These are phyloP conservation scores for Phialocephala sp. DNA, from an alignment of 2,329 filamentous ascomycete species.

Conservation along the genomic window DNA sequence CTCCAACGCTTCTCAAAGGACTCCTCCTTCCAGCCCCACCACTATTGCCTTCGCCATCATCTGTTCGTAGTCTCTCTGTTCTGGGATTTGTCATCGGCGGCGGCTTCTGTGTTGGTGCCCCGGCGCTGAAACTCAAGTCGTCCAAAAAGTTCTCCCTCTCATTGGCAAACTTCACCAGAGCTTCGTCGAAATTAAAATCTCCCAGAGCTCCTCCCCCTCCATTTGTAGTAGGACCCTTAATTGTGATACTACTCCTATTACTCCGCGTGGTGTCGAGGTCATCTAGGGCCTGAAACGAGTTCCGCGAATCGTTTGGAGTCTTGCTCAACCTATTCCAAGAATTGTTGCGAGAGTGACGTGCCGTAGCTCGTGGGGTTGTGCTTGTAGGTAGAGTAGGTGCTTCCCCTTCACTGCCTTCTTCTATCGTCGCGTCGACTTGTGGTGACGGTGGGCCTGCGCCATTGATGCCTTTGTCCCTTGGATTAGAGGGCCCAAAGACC, in stretches of 20 bases:
- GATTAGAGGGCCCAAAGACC: conserved; percentile 45
- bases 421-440: conserved; percentile 63
- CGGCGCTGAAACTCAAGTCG: conserved; percentile 87
- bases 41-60: conserved; percentile 60
- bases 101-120: conserved; percentile 68
- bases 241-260: conserved; percentile 71
- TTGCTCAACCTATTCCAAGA: conserved; percentile 65
- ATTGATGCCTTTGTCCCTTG: conserved; percentile 32
- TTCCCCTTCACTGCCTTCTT: conserved; percentile 61
- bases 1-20: conserved; percentile 60
- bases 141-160: conserved; percentile 93
- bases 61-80: conserved; percentile 80
- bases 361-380: conserved; percentile 42
- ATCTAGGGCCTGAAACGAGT: conserved; percentile 61
- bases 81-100: conserved; percentile 78
- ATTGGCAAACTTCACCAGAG: conserved; percentile 91
- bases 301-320: conserved; percentile 54
- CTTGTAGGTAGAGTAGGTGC: conserved; percentile 46
- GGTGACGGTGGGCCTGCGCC: conserved; percentile 37
- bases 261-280: conserved; percentile 58
- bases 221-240: conserved; percentile 51
- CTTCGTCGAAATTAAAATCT: conserved; percentile 93
- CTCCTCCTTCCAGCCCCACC: conserved; percentile 49
- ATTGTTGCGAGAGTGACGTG: conserved; percentile 66
- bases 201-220: conserved; percentile 44